These are phyloP conservation scores for Nakazawaea peltata DNA, from an alignment of 805 yeast genomes.

Conservation along the genomic window DNA sequence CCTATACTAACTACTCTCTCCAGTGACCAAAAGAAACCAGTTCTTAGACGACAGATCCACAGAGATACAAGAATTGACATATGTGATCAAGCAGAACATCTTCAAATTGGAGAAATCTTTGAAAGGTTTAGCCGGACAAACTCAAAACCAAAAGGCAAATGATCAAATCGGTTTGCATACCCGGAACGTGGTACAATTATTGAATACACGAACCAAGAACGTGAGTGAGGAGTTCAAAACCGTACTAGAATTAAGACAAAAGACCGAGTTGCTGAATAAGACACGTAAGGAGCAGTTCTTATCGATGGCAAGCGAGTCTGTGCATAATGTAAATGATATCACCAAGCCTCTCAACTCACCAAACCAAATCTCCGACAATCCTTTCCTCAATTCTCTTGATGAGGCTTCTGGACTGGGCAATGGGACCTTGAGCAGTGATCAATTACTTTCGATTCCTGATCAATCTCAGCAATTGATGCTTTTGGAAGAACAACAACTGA, in stretches of 20 bases:
- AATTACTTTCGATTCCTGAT: slow-evolving; percentile 65
- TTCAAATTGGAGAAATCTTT: slow-evolving; percentile 69
- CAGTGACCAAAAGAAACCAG: slow-evolving; percentile 81
- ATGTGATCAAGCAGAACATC: slow-evolving; percentile 79
- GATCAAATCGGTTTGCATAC: slow-evolving; percentile 68
- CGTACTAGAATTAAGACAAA: slow-evolving; percentile 84
- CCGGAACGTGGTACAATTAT: slow-evolving; percentile 76
- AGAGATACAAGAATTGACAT: slow-evolving; percentile 88
- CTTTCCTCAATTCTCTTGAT: slow-evolving; percentile 21
- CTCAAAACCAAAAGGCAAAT: slow-evolving; percentile 33
- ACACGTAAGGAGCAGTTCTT: slow-evolving; percentile 80
- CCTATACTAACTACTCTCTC: not conserved
- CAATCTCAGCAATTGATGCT: slow-evolving; percentile 78
- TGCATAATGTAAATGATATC: slow-evolving; percentile 4
- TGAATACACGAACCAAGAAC: slow-evolving; percentile 86
- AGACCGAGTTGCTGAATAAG: slow-evolving; percentile 71
- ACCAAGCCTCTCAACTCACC: slow-evolving; percentile 17
- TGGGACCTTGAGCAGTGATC: slow-evolving; percentile 26
- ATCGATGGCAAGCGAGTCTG: slow-evolving; percentile 30
- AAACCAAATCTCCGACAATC: slow-evolving; percentile 23
- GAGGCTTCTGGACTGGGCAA: slow-evolving; percentile 8
- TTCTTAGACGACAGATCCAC: slow-evolving; percentile 90
- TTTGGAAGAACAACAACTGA: slow-evolving; percentile 79
- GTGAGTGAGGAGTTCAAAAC: slow-evolving; percentile 86
- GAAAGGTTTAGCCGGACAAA: slow-evolving; percentile 49